Conservation (phyloP, 768 basidiomycete species). For the Russula lepida region DNA sequence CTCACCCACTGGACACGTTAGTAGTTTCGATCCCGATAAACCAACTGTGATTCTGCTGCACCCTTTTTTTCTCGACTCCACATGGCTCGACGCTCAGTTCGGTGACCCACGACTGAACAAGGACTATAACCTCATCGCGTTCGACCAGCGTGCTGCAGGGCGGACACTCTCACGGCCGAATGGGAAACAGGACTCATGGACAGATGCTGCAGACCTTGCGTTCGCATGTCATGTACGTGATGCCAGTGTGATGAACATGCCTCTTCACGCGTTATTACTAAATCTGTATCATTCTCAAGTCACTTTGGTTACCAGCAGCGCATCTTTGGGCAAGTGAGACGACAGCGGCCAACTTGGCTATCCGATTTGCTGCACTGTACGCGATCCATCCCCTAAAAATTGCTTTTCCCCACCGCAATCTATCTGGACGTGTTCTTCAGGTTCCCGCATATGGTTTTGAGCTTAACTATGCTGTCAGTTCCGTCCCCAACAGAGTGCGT, state of each 20-base stretch:
- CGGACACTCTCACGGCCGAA: slow-evolving; percentile 18
- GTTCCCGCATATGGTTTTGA: slow-evolving; percentile 20
- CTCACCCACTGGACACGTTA: slow-evolving; percentile 22
- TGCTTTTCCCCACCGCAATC: neutral
- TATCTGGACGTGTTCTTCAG: neutral
- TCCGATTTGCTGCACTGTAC: slow-evolving; percentile 23
- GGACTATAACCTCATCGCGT: slow-evolving; percentile 25
- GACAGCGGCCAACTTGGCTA: slow-evolving; percentile 22
- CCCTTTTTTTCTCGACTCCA: slow-evolving; percentile 24
- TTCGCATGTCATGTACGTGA: slow-evolving; percentile 20
- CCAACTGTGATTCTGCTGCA: slow-evolving; percentile 26
- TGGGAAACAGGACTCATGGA: slow-evolving; percentile 25
- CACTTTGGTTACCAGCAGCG: slow-evolving; percentile 23
- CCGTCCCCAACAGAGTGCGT: slow-evolving; percentile 19
- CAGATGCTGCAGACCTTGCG: slow-evolving; percentile 27
- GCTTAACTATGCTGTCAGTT: slow-evolving; percentile 14
- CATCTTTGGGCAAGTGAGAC: slow-evolving; percentile 26
- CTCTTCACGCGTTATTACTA: neutral
- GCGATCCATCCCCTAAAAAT: neutral
- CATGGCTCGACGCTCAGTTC: slow-evolving; percentile 25
- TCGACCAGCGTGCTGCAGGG: slow-evolving; percentile 25
- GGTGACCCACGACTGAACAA: slow-evolving; percentile 24
- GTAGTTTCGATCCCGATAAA: slow-evolving; percentile 22
- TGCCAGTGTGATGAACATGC: neutral
- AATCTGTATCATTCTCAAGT: slow-evolving; percentile 5